phyloP scores from a whole-genome alignment of 305 asterid genomes.

The Solanum aculeatissimum region DNA sequence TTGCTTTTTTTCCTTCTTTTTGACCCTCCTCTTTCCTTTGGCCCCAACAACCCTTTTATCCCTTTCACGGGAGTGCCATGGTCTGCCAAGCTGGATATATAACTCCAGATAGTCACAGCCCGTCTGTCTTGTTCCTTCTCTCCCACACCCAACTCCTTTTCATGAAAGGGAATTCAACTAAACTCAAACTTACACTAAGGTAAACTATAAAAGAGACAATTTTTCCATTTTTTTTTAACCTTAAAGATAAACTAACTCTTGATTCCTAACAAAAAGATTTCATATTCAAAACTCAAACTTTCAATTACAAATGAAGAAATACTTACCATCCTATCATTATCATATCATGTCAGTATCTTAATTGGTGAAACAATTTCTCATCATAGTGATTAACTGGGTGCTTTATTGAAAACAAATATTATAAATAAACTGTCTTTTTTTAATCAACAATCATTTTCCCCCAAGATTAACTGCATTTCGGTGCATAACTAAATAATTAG shows the following conservation, averaged over 20 bases:
- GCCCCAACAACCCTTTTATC: constrained; percentile 25
- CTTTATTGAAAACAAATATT: background rate
- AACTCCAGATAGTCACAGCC: constrained; percentile 17
- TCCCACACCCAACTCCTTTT: constrained; percentile 38
- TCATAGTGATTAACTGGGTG: background rate
- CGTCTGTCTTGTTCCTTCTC: constrained; percentile 31
- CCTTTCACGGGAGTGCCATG: constrained; percentile 67
- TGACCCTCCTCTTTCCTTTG: constrained; percentile 25
- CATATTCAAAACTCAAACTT: background rate
- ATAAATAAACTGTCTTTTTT: background rate
- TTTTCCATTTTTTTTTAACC: background rate
- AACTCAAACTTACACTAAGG: constrained; percentile 16
- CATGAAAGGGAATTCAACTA: constrained; percentile 47
- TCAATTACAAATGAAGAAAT: background rate
- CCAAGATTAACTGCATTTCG: background rate
- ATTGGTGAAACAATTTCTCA: background rate
- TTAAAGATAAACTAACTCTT: too few species aligned
- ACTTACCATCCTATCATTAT: background rate
- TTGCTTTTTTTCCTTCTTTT: constrained; percentile 11
- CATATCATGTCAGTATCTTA: too few species aligned
- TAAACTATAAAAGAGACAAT: background rate
- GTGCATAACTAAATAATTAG: background rate
- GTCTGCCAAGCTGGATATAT: constrained; percentile 44
- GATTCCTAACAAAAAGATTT: background rate
- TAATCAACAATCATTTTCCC: background rate